A percentile compares a stretch with the other conserved stretches of the same genome.
These are phyloP conservation scores for Sarocladium oryzae DNA, from an alignment of 2,329 filamentous ascomycete species.

Conservation along the genomic window DNA sequence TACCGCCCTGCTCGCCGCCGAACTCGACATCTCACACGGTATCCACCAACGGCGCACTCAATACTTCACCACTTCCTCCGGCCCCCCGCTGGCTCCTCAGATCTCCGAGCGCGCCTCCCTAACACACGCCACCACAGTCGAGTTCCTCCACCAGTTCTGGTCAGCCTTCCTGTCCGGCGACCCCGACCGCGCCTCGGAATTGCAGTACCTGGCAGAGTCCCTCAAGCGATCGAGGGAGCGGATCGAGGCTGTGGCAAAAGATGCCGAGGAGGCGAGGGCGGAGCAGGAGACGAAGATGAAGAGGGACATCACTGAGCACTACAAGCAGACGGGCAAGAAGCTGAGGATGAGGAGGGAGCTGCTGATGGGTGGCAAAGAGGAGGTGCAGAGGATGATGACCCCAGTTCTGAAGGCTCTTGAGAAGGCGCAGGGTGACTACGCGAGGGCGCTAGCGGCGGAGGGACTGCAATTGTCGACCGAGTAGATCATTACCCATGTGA, in stretches of 20 bases:
- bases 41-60: conserved; percentile 56
- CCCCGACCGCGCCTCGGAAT: conserved; percentile 69
- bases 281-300: conserved; percentile 61
- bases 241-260: conserved; percentile 17
- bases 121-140: conserved; percentile 87
- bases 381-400: conserved; percentile 68
- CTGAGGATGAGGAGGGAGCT: conserved; percentile 60
- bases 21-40: conserved; percentile 59
- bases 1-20: conserved; percentile 55
- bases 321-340: conserved; percentile 67
- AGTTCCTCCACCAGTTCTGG: conserved; percentile 99
- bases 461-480: conserved; percentile 43
- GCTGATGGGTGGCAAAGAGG: conserved; percentile 68
- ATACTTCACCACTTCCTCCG: conserved; percentile 42
- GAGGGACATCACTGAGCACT: conserved; percentile 63
- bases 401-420: conserved; percentile 67
- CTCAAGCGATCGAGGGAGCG: conserved; percentile 59
- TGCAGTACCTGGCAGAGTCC: conserved; percentile 76
- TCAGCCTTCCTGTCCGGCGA: conserved; percentile 84
- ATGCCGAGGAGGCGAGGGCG: conserved; percentile 43
- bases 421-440: conserved; percentile 65
- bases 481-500: no score
- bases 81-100: conserved; percentile 41
- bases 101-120: conserved; percentile 53
- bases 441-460: conserved; percentile 62